These are phyloP conservation scores for Cryptococcus depauperatus DNA, from an alignment of 1,284 basidiomycete genomes.

Conservation along the genomic window DNA sequence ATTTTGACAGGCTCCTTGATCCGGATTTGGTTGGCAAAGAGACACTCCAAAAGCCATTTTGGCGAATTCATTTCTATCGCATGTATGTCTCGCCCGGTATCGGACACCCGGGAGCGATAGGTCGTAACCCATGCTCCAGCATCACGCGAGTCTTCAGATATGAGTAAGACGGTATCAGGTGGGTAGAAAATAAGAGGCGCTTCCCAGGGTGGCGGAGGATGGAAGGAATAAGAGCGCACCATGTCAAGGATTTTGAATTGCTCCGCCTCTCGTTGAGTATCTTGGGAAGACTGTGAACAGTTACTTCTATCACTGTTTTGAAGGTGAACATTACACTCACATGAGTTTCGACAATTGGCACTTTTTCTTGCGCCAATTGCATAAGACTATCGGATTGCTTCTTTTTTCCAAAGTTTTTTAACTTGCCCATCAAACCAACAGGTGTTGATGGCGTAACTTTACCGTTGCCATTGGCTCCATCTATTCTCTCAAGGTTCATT, in stretches of 20 bases:
- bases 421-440: slow-evolving; percentile 60
- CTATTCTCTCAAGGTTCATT: slow-evolving; percentile 8
- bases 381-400: slow-evolving; percentile 46
- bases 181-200: slow-evolving; percentile 62
- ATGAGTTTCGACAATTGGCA: slow-evolving; percentile 25
- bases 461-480: slow-evolving; percentile 5
- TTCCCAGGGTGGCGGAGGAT: slow-evolving; percentile 63
- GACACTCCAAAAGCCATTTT: slow-evolving; percentile 79
- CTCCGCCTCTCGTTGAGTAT: slow-evolving; percentile 37
- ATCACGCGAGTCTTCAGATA: slow-evolving; percentile 70
- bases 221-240: slow-evolving; percentile 60
- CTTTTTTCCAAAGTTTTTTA: slow-evolving; percentile 64
- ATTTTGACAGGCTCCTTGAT: slow-evolving; percentile 65
- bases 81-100: slow-evolving; percentile 57
- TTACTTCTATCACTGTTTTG: neutral
- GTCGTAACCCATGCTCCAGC: slow-evolving; percentile 66
- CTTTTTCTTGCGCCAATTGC: slow-evolving; percentile 31
- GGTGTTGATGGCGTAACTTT: slow-evolving; percentile 47
- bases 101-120: slow-evolving; percentile 64
- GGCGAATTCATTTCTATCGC: slow-evolving; percentile 58
- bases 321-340: slow-evolving; percentile 12
- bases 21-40: slow-evolving; percentile 50
- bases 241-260: slow-evolving; percentile 52
- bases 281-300: slow-evolving; percentile 21
- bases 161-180: slow-evolving; percentile 59